phyloP scores from a whole-genome alignment of 139 green algal species.

The Dunaliella sp. region DNA sequence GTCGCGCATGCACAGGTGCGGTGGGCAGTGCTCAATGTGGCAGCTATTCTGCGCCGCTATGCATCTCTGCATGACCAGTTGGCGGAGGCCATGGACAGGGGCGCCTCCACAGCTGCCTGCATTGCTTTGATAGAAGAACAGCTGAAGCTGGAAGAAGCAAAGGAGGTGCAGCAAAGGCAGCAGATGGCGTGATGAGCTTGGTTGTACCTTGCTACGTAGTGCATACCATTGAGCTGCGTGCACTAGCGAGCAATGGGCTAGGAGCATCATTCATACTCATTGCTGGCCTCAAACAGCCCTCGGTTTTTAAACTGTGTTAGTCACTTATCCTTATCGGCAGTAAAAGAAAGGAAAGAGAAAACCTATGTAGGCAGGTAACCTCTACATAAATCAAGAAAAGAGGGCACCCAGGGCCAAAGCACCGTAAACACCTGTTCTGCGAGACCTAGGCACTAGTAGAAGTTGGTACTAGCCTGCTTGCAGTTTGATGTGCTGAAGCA shows the following conservation, averaged over 20 bases:
- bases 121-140: conserved; percentile 77
- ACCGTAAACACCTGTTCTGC: neutral
- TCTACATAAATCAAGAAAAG: neutral
- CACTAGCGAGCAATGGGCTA: too few species aligned
- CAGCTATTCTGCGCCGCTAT: conserved; percentile 79
- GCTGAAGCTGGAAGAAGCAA: conserved; percentile 30
- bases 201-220: neutral
- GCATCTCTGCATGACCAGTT: conserved; percentile 61
- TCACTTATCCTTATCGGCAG: too few species aligned
- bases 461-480: neutral
- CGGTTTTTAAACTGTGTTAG: too few species aligned
- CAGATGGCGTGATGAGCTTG: neutral
- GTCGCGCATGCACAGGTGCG: too few species aligned
- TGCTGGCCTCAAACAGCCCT: too few species aligned
- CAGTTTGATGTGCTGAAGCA: neutral
- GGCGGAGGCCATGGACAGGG: conserved; percentile 67
- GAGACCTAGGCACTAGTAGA: too few species aligned
- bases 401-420: neutral
- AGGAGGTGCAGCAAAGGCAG: neutral
- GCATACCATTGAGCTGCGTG: neutral
- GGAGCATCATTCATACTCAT: too few species aligned
- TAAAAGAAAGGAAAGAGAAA: neutral
- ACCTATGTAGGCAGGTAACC: neutral
- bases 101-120: conserved; percentile 67
- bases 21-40: conserved; percentile 91